Evolutionary conservation across 2,329 filamentous ascomycete species (phyloP), one percentile per base, ranked within the genome.

Genomic region (Botryotinia calthae): DNA sequence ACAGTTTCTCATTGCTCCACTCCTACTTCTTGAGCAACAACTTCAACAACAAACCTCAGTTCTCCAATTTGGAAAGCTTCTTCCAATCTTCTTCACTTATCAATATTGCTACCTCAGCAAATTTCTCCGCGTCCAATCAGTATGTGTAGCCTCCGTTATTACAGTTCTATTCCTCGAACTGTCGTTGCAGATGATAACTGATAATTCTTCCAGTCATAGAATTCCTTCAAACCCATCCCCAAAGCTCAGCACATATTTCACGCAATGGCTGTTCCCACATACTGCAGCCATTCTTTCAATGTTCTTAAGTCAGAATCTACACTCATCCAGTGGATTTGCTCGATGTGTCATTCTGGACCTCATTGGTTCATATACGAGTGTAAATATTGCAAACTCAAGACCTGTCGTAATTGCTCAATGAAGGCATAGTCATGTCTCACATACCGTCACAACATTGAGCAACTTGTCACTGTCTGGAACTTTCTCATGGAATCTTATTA

Each of bases 291-390:
- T 80, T 85, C 85, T 18, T 92, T 91, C 82, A 85, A 85, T 78
- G 85, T 91, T 81, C 86, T 92, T 82, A 92, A 92, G 82, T 89
- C 88, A 44, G 88, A 91, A 78, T 90, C 84, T 79, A 90, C 86
- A 18, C 81, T 91, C 71, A 85, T 92, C 72, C 86, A 90, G 80
- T 92, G 89, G 89, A 84, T 85, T 68, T 92, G 90, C 83, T 85
- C 87, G 73, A 82, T 90, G 78, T 92, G 90, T 80, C 86, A 88
- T 74, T 87, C 86, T 2, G 89, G 89, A 1, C 89, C 89, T 69
- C 87, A 89, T 81, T 91, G 89, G 88, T 87, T 86, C 82, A 91
- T 92, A 78, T 91, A 87, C 76, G 88, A 92, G 81, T 92, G 90
- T 82, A 84, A 86, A 74, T 90, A 90, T 80, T 92, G 90, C 86